These are phyloP conservation scores for Debaryomyces robertsiae DNA, from an alignment of 1,139 yeast genomes.

Conservation along the genomic window DNA sequence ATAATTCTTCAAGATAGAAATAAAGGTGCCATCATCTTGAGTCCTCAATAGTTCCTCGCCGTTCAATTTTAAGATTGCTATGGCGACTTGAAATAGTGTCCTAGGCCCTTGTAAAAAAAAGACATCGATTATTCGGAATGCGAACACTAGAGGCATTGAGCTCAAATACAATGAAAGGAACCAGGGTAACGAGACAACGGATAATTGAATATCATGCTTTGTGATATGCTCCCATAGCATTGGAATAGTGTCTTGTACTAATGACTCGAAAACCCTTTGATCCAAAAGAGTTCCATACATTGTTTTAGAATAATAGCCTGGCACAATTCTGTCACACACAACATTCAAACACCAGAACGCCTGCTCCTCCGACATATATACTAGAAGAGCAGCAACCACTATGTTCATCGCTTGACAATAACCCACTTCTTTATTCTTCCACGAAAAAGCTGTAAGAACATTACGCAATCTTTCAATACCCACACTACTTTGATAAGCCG, in stretches of 20 bases:
- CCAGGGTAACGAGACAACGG: conserved; percentile 96
- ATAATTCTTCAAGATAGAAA: conserved; percentile 79
- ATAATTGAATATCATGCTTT: conserved; percentile 83
- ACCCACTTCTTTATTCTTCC: conserved; percentile 97
- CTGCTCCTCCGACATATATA: conserved; percentile 95
- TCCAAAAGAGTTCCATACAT: conserved; percentile 97
- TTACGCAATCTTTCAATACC: conserved; percentile 85
- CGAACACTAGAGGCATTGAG: conserved; percentile 93
- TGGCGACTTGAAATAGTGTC: conserved; percentile 87
- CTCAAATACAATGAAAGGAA: conserved; percentile 86
- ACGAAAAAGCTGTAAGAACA: conserved; percentile 90
- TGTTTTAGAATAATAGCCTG: conserved; percentile 95
- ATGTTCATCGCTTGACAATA: conserved; percentile 99
- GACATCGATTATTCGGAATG: conserved; percentile 88
- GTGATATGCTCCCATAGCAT: conserved; percentile 80
- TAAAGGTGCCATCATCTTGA: conserved; percentile 91
- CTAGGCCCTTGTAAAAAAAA: conserved; percentile 90
- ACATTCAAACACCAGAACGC: conserved; percentile 91
- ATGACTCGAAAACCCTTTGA: conserved; percentile 88
- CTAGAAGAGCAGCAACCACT: conserved; percentile 89
- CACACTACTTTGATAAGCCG: conserved; percentile 84
- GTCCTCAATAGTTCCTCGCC: conserved; percentile 80
- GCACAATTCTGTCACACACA: conserved; percentile 84
- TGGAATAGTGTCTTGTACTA: conserved; percentile 91
- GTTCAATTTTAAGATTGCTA: conserved; percentile 82